Conservation (phyloP, 148 eudicot species). For the Rhododendron mucronatum region DNA sequence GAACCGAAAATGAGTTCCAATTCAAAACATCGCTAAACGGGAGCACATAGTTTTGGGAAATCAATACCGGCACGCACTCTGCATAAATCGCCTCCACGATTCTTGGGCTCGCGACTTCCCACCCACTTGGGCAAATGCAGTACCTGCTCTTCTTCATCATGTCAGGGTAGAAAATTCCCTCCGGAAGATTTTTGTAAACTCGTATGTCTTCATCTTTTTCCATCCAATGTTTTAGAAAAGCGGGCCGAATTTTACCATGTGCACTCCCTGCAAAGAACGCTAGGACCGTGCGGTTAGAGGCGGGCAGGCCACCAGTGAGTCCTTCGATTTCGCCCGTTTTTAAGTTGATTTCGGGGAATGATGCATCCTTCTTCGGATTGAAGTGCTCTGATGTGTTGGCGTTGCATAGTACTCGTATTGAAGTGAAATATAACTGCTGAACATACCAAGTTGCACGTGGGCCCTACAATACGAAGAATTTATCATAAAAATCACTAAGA, state of each 20-base stretch:
- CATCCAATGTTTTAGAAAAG: slow-evolving; percentile 53
- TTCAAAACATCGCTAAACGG: slow-evolving; percentile 85
- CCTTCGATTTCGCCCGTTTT: slow-evolving; percentile 26
- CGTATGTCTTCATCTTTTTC: slow-evolving; percentile 46
- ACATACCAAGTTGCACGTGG: not conserved
- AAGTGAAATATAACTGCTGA: not conserved
- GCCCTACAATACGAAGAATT: not conserved
- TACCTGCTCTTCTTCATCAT: slow-evolving; percentile 67
- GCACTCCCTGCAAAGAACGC: slow-evolving; percentile 67
- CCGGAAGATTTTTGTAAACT: slow-evolving; percentile 43
- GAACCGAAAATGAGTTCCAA: slow-evolving; percentile 64
- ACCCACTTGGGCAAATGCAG: slow-evolving; percentile 86
- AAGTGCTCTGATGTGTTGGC: slow-evolving; percentile 79
- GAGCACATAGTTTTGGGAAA: slow-evolving; percentile 50
- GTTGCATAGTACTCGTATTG: slow-evolving; percentile 57
- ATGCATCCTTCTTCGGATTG: slow-evolving; percentile 71
- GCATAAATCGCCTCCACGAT: slow-evolving; percentile 81
- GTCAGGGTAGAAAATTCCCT: slow-evolving; percentile 30
- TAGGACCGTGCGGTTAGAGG: slow-evolving; percentile 43
- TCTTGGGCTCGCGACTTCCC: slow-evolving; percentile 85
- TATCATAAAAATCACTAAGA: not conserved
- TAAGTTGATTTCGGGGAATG: slow-evolving; percentile 76
- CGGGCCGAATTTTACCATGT: slow-evolving; percentile 54
- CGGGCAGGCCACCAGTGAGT: slow-evolving; percentile 26
- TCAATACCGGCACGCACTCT: slow-evolving; percentile 79